phyloP scores from a whole-genome alignment of 2,329 filamentous ascomycete species.

The Pseudogymnoascus verrucosus region DNA sequence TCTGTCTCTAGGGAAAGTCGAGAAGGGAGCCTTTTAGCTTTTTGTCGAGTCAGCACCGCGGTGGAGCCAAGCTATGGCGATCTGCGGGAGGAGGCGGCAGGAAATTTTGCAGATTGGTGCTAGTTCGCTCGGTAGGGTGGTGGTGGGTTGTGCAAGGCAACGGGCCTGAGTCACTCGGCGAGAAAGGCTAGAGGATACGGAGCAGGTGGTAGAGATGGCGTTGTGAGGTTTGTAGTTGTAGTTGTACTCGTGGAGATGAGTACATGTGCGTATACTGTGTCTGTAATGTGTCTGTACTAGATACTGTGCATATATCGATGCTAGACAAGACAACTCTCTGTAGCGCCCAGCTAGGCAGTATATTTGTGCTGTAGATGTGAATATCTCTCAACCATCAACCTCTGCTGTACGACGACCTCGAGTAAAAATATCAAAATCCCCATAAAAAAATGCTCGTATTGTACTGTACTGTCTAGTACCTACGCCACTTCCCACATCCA shows the following conservation, averaged over 20 bases:
- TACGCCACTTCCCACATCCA: neutral
- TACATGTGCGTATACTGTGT: too few species aligned
- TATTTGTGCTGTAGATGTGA: neutral
- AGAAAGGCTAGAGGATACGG: neutral
- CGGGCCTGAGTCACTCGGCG: constrained; percentile 3
- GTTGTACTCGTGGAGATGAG: neutral
- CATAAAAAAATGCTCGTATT: neutral
- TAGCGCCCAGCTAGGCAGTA: too few species aligned
- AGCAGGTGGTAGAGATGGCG: too few species aligned
- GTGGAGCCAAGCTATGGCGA: neutral
- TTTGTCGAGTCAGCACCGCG: neutral
- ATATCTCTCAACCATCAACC: neutral
- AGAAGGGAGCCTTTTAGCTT: neutral
- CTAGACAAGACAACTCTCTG: too few species aligned
- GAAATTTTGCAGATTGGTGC: constrained; percentile 1
- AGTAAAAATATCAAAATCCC: too few species aligned
- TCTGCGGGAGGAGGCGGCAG: neutral
- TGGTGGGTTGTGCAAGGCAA: neutral
- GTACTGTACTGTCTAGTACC: neutral
- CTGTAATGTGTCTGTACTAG: too few species aligned
- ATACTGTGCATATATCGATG: too few species aligned
- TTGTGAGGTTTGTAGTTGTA: neutral
- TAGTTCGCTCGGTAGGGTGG: neutral
- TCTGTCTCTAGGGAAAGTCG: neutral
- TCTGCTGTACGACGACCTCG: neutral